Evolutionary conservation across 148 eudicot genomes (phyloP).

Genomic region (Salicornia ramosissima): DNA sequence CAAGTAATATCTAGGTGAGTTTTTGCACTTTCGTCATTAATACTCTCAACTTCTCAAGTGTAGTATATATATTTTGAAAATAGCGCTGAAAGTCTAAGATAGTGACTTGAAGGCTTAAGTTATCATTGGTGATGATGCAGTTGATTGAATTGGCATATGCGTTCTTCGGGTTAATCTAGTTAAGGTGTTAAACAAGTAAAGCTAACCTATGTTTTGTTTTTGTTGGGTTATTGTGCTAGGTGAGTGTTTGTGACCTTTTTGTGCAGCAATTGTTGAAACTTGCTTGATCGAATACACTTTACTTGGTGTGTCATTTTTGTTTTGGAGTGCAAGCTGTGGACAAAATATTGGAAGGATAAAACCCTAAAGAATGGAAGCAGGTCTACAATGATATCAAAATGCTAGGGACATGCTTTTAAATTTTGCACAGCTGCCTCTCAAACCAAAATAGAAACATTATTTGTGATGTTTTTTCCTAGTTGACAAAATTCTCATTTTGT

Average conservation of each 20-base stretch:
- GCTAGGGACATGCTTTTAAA: too few relatives aligned
- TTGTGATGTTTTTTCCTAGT: too few relatives aligned
- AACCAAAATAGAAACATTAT: too few relatives aligned
- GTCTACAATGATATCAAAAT: too few relatives aligned
- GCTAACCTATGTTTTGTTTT: too few relatives aligned
- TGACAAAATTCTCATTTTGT: too few relatives aligned
- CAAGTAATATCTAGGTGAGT: slow-evolving; percentile 92
- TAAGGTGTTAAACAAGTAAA: not conserved
- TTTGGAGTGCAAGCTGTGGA: not conserved
- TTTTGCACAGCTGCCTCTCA: too few relatives aligned
- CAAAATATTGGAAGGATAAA: not conserved
- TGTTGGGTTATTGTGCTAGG: not conserved
- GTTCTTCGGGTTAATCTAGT: not conserved
- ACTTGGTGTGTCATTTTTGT: not conserved
- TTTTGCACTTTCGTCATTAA: not conserved
- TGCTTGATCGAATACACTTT: too few relatives aligned
- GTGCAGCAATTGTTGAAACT: too few relatives aligned
- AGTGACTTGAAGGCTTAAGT: not conserved
- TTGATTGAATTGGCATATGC: not conserved
- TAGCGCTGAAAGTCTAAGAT: not conserved
- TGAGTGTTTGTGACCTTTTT: not conserved
- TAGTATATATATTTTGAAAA: not conserved
- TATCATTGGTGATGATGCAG: not conserved
- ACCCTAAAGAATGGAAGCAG: not conserved
- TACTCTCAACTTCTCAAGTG: not conserved